Conservation (phyloP, 352 stramenopile species). For the Globisporangium paddicum region DNA sequence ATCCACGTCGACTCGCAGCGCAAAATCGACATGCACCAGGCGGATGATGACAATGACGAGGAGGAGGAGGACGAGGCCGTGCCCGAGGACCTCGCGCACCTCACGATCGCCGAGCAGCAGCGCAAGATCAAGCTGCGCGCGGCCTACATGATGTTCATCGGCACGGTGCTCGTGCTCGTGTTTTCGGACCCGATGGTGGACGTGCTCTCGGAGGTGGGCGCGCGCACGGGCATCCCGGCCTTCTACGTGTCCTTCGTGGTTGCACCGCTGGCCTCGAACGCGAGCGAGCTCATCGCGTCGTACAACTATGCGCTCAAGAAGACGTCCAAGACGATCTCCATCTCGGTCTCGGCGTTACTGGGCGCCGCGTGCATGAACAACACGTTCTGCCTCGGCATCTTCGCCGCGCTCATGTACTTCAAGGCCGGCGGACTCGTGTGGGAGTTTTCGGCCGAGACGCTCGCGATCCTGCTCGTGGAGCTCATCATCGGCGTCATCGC, state of each 20-base stretch:
- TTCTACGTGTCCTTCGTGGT: slow-evolving; percentile 99
- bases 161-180: slow-evolving; percentile 92
- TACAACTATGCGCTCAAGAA: slow-evolving; percentile 98
- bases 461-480: slow-evolving; percentile 96
- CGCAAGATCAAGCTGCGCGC: slow-evolving; percentile 93
- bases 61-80: slow-evolving; percentile 95
- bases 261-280: slow-evolving; percentile 97
- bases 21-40: slow-evolving; percentile 30
- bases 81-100: slow-evolving; percentile 90
- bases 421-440: slow-evolving; percentile 90
- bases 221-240: slow-evolving; percentile 84
- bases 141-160: slow-evolving; percentile 92
- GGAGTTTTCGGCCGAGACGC: slow-evolving; percentile 97
- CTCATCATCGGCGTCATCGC: slow-evolving; percentile 81
- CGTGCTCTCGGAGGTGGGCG: slow-evolving; percentile 93
- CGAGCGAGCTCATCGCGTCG: slow-evolving; percentile 95
- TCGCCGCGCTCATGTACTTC: slow-evolving; percentile 96
- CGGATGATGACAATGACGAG: slow-evolving; percentile 79
- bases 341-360: slow-evolving; percentile 91
- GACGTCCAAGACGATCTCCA: slow-evolving; percentile 96
- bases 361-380: slow-evolving; percentile 99
- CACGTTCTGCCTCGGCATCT: slow-evolving; percentile 98
- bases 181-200: slow-evolving; percentile 99
- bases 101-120: slow-evolving; percentile 95
- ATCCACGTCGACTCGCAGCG: slow-evolving; percentile 44